Percentiles rank a stretch among this genome's conserved stretches.
Conservation (phyloP, 768 basidiomycete species). For the Lactarius tabidus region DNA sequence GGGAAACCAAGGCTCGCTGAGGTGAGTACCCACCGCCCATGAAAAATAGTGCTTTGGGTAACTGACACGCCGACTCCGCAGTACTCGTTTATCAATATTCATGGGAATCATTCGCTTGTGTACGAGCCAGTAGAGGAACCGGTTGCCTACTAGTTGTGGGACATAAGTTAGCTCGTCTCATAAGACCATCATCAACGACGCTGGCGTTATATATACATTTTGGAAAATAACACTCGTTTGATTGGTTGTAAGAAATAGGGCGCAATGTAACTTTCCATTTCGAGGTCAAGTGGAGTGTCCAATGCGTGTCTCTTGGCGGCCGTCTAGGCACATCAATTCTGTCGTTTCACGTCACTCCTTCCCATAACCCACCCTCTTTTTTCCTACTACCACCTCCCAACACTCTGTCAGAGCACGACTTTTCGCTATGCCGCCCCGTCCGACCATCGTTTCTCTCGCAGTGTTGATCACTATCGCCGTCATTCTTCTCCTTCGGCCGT, state of each 20-base stretch:
- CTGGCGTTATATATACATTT: neutral
- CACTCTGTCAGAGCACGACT: too few relatives aligned
- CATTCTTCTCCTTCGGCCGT: neutral
- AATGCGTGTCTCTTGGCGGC: too few relatives aligned
- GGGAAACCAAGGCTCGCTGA: slow-evolving; percentile 40
- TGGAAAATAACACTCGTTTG: neutral
- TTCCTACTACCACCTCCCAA: too few relatives aligned
- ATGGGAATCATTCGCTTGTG: slow-evolving; percentile 31
- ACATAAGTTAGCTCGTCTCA: neutral
- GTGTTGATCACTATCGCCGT: neutral
- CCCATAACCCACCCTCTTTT: neutral
- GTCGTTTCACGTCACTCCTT: neutral
- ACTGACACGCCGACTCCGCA: slow-evolving; percentile 21
- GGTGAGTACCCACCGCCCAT: slow-evolving; percentile 27
- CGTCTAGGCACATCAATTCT: too few relatives aligned
- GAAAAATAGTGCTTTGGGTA: neutral
- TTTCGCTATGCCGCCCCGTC: slow-evolving; percentile 8
- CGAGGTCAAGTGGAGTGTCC: too few relatives aligned
- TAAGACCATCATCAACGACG: neutral
- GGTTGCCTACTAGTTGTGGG: neutral
- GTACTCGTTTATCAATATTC: slow-evolving; percentile 52
- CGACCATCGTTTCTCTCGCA: neutral
- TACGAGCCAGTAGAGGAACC: neutral
- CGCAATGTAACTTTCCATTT: too few relatives aligned
- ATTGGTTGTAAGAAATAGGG: neutral